Percentiles rank a stretch among this genome's conserved stretches.
Conservation (phyloP, 1,284 basidiomycete species). For the Butyriboletus appendiculatus region DNA sequence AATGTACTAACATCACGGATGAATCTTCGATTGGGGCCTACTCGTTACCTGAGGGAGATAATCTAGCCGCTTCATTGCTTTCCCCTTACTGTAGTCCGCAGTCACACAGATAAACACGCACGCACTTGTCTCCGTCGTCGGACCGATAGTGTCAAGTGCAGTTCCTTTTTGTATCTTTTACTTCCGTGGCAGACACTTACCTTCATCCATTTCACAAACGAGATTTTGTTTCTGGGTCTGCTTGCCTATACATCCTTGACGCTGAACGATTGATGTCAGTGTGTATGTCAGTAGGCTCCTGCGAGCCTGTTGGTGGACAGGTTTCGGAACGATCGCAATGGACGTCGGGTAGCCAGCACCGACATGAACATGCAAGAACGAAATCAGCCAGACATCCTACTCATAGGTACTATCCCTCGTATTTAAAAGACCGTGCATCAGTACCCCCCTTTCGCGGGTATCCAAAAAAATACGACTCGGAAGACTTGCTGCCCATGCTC, state of each 20-base stretch:
- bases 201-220: not conserved
- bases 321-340: not conserved
- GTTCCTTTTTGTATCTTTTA: slow-evolving; percentile 1
- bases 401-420: too few relatives aligned
- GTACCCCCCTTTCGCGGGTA: too few relatives aligned
- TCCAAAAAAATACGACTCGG: too few relatives aligned
- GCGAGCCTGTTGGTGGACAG: not conserved
- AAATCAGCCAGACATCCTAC: too few relatives aligned
- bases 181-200: not conserved
- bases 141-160: not conserved
- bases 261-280: not conserved
- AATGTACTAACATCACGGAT: slow-evolving; percentile 6
- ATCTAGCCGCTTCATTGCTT: not conserved
- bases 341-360: too few relatives aligned
- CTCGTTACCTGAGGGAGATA: not conserved
- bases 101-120: not conserved
- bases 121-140: not conserved
- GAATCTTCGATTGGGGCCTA: not conserved
- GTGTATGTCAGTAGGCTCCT: not conserved
- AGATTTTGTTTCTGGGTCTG: not conserved
- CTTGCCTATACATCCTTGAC: not conserved
- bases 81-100: not conserved
- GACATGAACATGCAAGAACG: not conserved
- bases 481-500: too few relatives aligned
- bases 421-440: too few relatives aligned